Evolutionary conservation across 108 stramenopile genomes (phyloP).

Genomic region (Skeletonema costatum): DNA sequence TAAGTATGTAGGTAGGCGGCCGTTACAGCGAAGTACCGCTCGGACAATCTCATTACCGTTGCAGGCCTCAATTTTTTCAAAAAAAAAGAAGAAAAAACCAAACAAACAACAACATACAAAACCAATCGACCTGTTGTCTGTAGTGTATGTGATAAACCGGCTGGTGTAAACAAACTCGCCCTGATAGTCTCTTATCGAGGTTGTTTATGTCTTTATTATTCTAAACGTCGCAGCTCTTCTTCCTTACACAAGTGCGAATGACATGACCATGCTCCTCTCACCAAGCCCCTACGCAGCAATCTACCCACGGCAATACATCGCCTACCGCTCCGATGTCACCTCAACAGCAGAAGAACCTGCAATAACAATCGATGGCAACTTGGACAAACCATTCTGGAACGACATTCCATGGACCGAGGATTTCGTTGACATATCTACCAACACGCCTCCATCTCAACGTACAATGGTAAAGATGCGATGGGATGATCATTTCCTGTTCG

Average conservation of each 20-base stretch:
- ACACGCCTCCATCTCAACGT: conserved; percentile 39
- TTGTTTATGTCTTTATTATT: no score
- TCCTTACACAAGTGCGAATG: background rate
- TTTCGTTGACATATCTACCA: conserved; percentile 81
- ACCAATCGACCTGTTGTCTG: no score
- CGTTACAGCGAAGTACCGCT: no score
- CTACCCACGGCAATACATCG: conserved; percentile 49
- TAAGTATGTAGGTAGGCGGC: no score
- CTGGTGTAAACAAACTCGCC: no score
- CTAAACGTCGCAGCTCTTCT: no score
- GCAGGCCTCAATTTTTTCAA: no score
- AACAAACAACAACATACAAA: no score
- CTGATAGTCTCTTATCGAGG: no score
- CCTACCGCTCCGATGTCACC: conserved; percentile 31
- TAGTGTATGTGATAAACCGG: no score
- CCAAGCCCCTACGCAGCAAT: conserved; percentile 29
- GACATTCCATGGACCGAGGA: conserved; percentile 66
- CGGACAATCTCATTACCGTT: no score
- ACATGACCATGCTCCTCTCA: background rate
- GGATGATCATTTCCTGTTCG: conserved; percentile 81
- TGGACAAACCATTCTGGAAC: conserved; percentile 73
- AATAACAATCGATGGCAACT: conserved; percentile 66
- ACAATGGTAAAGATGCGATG: conserved; percentile 81
- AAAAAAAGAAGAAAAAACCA: no score
- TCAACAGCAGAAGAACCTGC: background rate